Evolutionary conservation across 2,329 filamentous ascomycete species (phyloP).

Genomic region (Trichoderma afroharzianum): DNA sequence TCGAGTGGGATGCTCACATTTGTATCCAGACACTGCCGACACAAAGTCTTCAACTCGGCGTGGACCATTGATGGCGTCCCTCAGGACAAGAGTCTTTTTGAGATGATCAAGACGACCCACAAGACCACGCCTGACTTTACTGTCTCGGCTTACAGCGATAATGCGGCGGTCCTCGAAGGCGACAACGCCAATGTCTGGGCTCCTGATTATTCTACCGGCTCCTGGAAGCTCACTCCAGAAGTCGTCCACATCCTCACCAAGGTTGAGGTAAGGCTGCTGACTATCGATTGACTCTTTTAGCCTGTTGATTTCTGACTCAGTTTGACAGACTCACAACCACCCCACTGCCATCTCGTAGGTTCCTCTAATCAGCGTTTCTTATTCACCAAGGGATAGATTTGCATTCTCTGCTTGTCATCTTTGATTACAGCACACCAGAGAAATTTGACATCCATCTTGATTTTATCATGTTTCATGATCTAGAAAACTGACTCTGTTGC

Average conservation of each 20-base stretch:
- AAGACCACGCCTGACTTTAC: slow-evolving; percentile 75
- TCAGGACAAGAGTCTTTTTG: slow-evolving; percentile 80
- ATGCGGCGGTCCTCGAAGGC: slow-evolving; percentile 74
- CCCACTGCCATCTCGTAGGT: slow-evolving; percentile 79
- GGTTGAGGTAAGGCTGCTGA: slow-evolving; percentile 57
- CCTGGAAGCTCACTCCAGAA: slow-evolving; percentile 86
- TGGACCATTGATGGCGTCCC: slow-evolving; percentile 89
- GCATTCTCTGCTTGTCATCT: background rate
- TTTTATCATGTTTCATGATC: background rate
- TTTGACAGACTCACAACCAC: slow-evolving; percentile 76
- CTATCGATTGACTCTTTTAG: background rate
- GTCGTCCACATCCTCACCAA: slow-evolving; percentile 84
- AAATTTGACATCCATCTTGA: background rate
- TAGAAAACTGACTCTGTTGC: background rate
- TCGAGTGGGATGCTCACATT: slow-evolving; percentile 9
- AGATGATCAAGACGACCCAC: slow-evolving; percentile 96
- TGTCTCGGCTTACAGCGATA: slow-evolving; percentile 96
- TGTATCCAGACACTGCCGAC: slow-evolving; percentile 58
- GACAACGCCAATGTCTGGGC: slow-evolving; percentile 63
- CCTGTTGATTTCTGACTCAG: background rate
- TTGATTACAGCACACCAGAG: background rate
- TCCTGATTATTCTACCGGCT: slow-evolving; percentile 78
- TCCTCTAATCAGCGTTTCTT: background rate
- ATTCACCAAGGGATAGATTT: background rate
- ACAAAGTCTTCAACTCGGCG: slow-evolving; percentile 92